Base-by-base conservation (phyloP, 1,284 basidiomycete genomes). In the Cutaneotrichosporon dermatis region DNA sequence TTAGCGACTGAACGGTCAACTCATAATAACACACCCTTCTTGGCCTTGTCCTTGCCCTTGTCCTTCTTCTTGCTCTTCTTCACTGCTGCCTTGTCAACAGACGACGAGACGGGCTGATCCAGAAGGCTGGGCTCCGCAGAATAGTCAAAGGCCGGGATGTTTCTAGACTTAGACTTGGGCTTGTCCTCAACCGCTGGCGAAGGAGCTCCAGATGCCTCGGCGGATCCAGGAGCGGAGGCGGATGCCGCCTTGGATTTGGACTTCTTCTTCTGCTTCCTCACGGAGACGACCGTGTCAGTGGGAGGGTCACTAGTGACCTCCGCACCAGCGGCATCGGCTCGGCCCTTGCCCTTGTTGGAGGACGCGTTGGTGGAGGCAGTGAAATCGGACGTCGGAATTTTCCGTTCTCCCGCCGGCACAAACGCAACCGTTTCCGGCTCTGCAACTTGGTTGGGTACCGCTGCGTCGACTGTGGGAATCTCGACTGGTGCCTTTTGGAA, bases 141-240 rank as follows among this genome's bases (percentile, higher is more conserved):
- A 73, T 92, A 94, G 77, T 92, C 89, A 71, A 92, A 93, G 42
- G 80, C 80, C 50, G 82, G 83, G 46, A 79, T 76, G 35, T 76
- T 73, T 61, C 62, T 68, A 25, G 67, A 58, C 49, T 66, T 69
- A 36, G 59, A 59, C 66, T 64, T 76, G 61, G 63, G 69, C 67
- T 61, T 58, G 9, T 35, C 3, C 36, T 46, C 46, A 40, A 12
- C 9, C 39, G 39, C 39, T 12, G 39, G 39, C 39, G 39, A 9
- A 4, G 35, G 49, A 10, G 49, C 15, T 16, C 10, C n/a, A 5
- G 51, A 13, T 4, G 25, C 41, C 33, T 46, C 37, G 8, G 45
- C 41, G 10, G 55, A 56, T 12, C 40, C 42, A 33, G 43, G 12
- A 5, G 44, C 41, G 16, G 59, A 40, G 7, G 43, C 1, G 8